Base-by-base conservation (phyloP, 352 stramenopile genomes). In the Pythium aquatile region DNA sequence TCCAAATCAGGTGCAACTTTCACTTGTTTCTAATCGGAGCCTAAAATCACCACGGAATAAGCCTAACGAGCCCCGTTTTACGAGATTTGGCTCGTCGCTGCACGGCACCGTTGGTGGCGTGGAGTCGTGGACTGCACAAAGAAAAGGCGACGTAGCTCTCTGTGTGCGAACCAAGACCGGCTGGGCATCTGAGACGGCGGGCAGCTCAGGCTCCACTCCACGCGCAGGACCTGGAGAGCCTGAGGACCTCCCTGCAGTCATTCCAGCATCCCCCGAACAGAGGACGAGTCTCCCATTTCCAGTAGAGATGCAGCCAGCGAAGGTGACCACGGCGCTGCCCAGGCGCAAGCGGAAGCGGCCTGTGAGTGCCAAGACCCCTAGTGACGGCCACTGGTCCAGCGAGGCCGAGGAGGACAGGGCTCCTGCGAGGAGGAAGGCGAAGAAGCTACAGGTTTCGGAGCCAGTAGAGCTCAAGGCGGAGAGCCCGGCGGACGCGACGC, bases 321-420 rank as follows among this genome's bases (percentile, higher is more conserved):
- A 8, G 3, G 40, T 54, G 56, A 53, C 53, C 29, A 24, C 20
- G 20, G 60, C 58, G 42, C 35, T 33, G 10, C 5, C 60, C 33
- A 40, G 61, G 8, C 52, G 40, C 42, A 68, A 68, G 61, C 61
- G 61, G 53, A 62, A 62, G 54, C 61, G 54, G 6, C 44, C 44
- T 39, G 33, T 39, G 33, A 39, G 33, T 11, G 33, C 13, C 33
- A 39, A 39, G 33, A 39, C 33, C 33, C 8, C 33, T 11, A 39
- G 33, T 1, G 33, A 39, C 9, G 33, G 33, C 33, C 33, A 14
- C 1, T 39, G 33, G 33, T 39, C 33, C 3, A 39, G 33, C 6
- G 33, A 39, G 33, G 13, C 33, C 33, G 33, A 39, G 33, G 33
- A 39, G 8, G 33, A 39, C 8, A 2, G 33, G 8, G 33, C 33